phyloP scores from a whole-genome alignment of 2,329 filamentous ascomycete genomes.

The Daldinia sp. region DNA sequence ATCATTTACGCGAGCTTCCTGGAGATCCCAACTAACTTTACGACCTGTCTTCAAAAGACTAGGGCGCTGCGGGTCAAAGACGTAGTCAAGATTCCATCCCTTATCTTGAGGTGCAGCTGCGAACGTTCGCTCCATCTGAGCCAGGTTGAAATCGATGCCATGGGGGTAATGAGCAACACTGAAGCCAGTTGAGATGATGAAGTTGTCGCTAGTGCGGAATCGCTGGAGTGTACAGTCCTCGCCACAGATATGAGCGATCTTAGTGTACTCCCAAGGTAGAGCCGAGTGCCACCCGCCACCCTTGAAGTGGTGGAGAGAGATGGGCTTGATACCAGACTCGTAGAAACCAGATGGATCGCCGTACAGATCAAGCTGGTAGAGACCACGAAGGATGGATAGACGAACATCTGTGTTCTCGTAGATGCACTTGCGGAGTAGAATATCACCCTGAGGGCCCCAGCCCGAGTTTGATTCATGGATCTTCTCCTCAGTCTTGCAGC shows the following conservation, averaged over 20 bases:
- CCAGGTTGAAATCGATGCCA: slow-evolving; percentile 63
- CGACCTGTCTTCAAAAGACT: slow-evolving; percentile 62
- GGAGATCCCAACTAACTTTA: slow-evolving; percentile 67
- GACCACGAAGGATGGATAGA: slow-evolving; percentile 67
- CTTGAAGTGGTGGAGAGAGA: slow-evolving; percentile 74
- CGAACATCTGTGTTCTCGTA: slow-evolving; percentile 71
- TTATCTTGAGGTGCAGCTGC: slow-evolving; percentile 61
- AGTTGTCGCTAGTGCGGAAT: slow-evolving; percentile 66
- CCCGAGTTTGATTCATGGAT: slow-evolving; percentile 67
- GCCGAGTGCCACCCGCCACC: slow-evolving; percentile 68
- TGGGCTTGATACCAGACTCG: slow-evolving; percentile 69
- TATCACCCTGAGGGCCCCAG: slow-evolving; percentile 72
- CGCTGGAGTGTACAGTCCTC: slow-evolving; percentile 70
- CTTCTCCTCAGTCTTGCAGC: slow-evolving; percentile 63
- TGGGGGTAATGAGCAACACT: slow-evolving; percentile 69
- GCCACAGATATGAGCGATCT: slow-evolving; percentile 69
- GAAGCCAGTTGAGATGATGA: slow-evolving; percentile 70
- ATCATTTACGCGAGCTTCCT: slow-evolving; percentile 60
- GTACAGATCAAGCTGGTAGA: slow-evolving; percentile 72
- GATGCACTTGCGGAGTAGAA: slow-evolving; percentile 72
- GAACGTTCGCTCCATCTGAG: slow-evolving; percentile 67
- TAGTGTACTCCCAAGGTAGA: slow-evolving; percentile 67
- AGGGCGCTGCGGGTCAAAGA: slow-evolving; percentile 63
- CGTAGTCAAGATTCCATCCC: slow-evolving; percentile 65
- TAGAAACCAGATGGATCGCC: slow-evolving; percentile 73